phyloP scores from a whole-genome alignment of 352 stramenopile genomes.

The Globisporangium cederbergense region DNA sequence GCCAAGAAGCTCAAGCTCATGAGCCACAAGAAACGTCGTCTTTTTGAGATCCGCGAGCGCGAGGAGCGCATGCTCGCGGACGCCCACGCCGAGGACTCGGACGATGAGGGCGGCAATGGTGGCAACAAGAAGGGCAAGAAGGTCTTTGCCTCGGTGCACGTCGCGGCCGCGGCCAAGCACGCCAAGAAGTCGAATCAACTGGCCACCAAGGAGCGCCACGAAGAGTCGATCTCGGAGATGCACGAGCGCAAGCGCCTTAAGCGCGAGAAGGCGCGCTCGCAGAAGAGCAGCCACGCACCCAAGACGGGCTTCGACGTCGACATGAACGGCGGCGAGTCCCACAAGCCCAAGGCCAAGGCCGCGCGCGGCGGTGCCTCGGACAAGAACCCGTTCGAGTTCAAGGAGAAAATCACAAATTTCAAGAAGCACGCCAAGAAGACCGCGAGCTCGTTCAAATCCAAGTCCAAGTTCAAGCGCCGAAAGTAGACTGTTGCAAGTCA shows the following conservation, averaged over 20 bases:
- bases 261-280: slow-evolving; percentile 60
- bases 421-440: slow-evolving; percentile 90
- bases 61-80: slow-evolving; percentile 80
- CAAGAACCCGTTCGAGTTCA: slow-evolving; percentile 81
- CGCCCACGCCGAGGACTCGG: slow-evolving; percentile 37
- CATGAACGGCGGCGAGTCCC: slow-evolving; percentile 36
- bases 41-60: slow-evolving; percentile 82
- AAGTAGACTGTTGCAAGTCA: slow-evolving; percentile 33
- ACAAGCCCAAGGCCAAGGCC: slow-evolving; percentile 34
- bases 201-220: slow-evolving; percentile 47
- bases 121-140: slow-evolving; percentile 43
- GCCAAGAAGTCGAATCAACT: slow-evolving; percentile 74
- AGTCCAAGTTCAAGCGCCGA: slow-evolving; percentile 83
- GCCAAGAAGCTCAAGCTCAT: slow-evolving; percentile 82
- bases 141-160: slow-evolving; percentile 80
- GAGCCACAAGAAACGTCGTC: slow-evolving; percentile 84
- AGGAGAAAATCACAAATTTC: slow-evolving; percentile 90
- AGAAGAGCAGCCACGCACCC: slow-evolving; percentile 49
- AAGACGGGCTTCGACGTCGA: slow-evolving; percentile 71
- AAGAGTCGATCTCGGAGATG: slow-evolving; percentile 80
- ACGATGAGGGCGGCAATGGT: slow-evolving; percentile 21
- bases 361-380: slow-evolving; percentile 30
- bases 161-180: slow-evolving; percentile 72
- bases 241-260: slow-evolving; percentile 77
- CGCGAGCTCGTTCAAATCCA: slow-evolving; percentile 88